Conservation (phyloP, 352 stramenopile species). For the Pythium biforme region DNA sequence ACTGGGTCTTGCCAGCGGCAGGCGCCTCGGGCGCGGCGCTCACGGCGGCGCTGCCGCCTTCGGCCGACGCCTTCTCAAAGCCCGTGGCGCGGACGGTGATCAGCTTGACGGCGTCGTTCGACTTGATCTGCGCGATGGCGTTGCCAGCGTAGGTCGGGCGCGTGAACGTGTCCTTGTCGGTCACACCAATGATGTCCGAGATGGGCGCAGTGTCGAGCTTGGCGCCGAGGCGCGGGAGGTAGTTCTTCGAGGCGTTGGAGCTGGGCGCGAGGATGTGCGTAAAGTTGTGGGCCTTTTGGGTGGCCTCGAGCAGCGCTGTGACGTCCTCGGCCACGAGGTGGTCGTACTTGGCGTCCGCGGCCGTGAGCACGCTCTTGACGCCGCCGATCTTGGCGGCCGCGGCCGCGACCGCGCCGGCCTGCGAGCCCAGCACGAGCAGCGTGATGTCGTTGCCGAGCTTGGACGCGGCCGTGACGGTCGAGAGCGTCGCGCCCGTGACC, state of each 20-base stretch:
- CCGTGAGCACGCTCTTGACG: conserved; percentile 81
- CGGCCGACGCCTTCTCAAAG: conserved; percentile 95
- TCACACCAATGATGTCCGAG: conserved; percentile 94
- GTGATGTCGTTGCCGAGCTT: conserved; percentile 84
- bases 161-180: conserved; percentile 95
- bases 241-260: conserved; percentile 97
- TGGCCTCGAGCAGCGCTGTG: conserved; percentile 67
- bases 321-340: conserved; percentile 88
- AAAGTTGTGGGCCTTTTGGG: conserved; percentile 67
- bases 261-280: conserved; percentile 93
- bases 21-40: conserved; percentile 58
- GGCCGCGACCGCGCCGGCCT: conserved; percentile 54
- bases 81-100: conserved; percentile 95
- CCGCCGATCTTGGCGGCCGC: conserved; percentile 76
- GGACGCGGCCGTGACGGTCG: conserved; percentile 82
- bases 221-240: conserved; percentile 93
- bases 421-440: conserved; percentile 69
- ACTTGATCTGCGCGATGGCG: conserved; percentile 88
- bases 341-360: conserved; percentile 85
- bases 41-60: conserved; percentile 73
- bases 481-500: conserved; percentile 73
- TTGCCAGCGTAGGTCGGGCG: conserved; percentile 86
- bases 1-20: conserved; percentile 75
- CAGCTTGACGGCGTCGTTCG: conserved; percentile 91
- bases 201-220: conserved; percentile 94